Conservation (phyloP, 257 asterid genomes). For the Lithospermum erythrorhizon region DNA sequence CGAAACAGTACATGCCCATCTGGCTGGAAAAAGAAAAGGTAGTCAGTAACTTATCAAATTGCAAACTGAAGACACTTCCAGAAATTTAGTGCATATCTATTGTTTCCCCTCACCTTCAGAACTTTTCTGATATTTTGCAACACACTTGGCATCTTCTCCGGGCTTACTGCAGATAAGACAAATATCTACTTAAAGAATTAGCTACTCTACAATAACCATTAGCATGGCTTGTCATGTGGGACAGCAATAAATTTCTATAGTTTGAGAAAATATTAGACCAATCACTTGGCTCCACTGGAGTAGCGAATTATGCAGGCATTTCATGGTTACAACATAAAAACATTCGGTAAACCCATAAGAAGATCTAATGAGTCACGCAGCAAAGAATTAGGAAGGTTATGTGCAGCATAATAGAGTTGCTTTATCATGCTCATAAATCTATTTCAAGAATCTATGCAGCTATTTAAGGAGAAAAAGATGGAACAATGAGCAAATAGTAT, state of each 20-base stretch:
- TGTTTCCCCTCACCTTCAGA: conserved; percentile 54
- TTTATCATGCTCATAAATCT: neutral
- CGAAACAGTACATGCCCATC: conserved; percentile 76
- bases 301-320: neutral
- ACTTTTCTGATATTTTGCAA: conserved; percentile 66
- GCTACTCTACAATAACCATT: conserved; percentile 21
- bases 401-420: neutral
- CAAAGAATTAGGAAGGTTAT: too few relatives aligned
- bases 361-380: too few relatives aligned
- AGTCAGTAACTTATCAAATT: conserved; percentile 15
- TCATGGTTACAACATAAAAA: neutral
- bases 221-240: conserved; percentile 7
- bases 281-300: neutral
- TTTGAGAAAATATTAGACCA: neutral
- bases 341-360: too few relatives aligned
- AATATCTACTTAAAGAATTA: conserved; percentile 77
- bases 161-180: conserved; percentile 97
- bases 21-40: conserved; percentile 46
- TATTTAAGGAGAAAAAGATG: neutral
- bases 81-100: neutral
- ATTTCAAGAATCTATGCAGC: neutral
- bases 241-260: neutral
- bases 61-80: conserved; percentile 1
- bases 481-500: neutral
- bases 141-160: conserved; percentile 73